Evolutionary conservation across 257 asterid species (phyloP), one percentile per base, ranked within the genome.

Genomic region (Solanum chilense): DNA sequence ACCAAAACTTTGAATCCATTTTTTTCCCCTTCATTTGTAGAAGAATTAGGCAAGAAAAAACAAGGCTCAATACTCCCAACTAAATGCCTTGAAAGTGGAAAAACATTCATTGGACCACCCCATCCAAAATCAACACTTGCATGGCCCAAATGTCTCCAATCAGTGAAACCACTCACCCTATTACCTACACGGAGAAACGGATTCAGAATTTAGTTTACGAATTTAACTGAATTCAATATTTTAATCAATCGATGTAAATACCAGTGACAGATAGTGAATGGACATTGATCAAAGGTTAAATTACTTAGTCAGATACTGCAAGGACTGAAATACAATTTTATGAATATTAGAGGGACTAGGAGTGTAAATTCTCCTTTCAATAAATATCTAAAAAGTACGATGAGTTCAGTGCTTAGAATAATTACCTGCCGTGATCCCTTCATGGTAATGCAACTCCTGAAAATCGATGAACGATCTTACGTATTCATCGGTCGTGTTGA

Each of bases 71-170:
- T 88, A 68, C 98, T 91, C 33, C 99, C 99, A 23, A 96, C 92
- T 78, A 96, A 89, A 58, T 85, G 91, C 85, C 90, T 86, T 3
- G 98, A 95, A 45, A 96, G 90, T 0, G 98, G 98, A 84, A 95
- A 91, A 85, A 96, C 95, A 9, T 91, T 93, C 21, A 90, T 92
- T 4, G 98, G 98, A 71, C 97, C 94, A 47, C 98, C 98, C 98
- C 98, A 94, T 60, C 99, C 98, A 11, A 94, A 96, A 83, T 96
- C 97, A 84, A 95, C 94, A n/a, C 92, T 87, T 29, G 99, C 94
- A 64, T 96, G 99, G n/a, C 99, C 99, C 88, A 95, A 89, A 87
- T 96, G 99, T 47, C 99, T 90, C 99, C 99, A 96, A 86, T 96
- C 99, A 3, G 99, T 95, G 87, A 96, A 96, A 1, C 98, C 98